Percentiles rank a stretch among this genome's conserved stretches.
Conservation (phyloP, 2,329 filamentous ascomycete species). For the Colletotrichum abscissum region DNA sequence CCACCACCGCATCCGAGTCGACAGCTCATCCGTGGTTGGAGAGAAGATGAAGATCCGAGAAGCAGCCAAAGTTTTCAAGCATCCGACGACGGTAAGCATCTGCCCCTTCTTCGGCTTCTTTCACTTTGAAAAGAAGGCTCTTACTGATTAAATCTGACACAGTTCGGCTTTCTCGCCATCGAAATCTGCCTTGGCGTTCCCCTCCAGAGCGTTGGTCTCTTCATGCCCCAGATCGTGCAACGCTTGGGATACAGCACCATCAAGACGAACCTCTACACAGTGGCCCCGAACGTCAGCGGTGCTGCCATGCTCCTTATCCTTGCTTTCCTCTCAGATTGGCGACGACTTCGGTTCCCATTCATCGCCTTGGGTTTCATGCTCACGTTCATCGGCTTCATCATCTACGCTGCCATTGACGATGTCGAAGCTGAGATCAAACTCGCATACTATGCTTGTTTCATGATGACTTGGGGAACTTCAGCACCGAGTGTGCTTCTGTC, state of each 20-base stretch:
- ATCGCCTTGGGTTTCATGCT: slow-evolving; percentile 79
- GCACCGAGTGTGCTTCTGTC: slow-evolving; percentile 78
- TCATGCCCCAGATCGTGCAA: slow-evolving; percentile 62
- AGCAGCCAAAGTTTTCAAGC: slow-evolving; percentile 61
- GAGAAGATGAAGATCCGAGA: slow-evolving; percentile 64
- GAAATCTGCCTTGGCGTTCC: slow-evolving; percentile 71
- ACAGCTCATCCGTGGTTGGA: slow-evolving; percentile 73
- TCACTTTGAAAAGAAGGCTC: too few relatives aligned
- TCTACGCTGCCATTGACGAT: slow-evolving; percentile 75
- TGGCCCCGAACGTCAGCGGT: slow-evolving; percentile 82
- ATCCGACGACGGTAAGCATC: slow-evolving; percentile 57
- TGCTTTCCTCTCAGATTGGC: slow-evolving; percentile 76
- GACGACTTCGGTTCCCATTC: slow-evolving; percentile 68
- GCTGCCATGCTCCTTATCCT: slow-evolving; percentile 78
- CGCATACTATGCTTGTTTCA: slow-evolving; percentile 70
- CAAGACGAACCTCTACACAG: slow-evolving; percentile 82
- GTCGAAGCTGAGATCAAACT: slow-evolving; percentile 63
- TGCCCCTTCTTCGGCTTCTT: slow-evolving; percentile 48
- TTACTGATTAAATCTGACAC: accelerated
- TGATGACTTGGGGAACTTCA: slow-evolving; percentile 85
- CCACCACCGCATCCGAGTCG: slow-evolving; percentile 79
- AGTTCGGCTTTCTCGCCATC: slow-evolving; percentile 48
- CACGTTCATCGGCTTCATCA: slow-evolving; percentile 82
- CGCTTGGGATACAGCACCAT: slow-evolving; percentile 59
- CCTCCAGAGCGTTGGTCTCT: slow-evolving; percentile 64